Evolutionary conservation across 306 rosid genomes (phyloP).

Genomic region (Begonia peltatifolia): DNA sequence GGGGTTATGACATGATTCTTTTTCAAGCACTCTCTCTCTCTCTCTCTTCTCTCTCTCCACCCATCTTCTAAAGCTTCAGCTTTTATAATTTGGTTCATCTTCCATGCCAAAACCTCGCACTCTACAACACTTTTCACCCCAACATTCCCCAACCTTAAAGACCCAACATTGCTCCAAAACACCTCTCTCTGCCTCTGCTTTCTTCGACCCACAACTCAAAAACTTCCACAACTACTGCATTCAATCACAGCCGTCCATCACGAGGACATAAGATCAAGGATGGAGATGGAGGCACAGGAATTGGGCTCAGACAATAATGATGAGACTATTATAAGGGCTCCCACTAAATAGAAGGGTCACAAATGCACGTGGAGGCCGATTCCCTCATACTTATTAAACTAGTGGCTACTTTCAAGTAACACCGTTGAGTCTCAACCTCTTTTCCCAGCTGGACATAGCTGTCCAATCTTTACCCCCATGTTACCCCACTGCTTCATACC

Average conservation of each 20-base stretch:
- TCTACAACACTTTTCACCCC: neutral
- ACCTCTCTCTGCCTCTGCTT: no score
- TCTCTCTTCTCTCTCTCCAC: constrained; percentile 23
- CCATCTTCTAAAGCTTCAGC: neutral
- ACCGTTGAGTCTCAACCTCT: constrained; percentile 76
- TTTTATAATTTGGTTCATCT: neutral
- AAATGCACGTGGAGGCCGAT: constrained; percentile 77
- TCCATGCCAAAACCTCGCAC: neutral
- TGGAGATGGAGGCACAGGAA: no score
- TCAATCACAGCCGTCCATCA: no score
- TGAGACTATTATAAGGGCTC: constrained; percentile 14
- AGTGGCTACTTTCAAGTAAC: constrained; percentile 68
- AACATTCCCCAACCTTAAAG: neutral
- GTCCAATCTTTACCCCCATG: constrained; percentile 50
- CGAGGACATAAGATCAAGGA: no score
- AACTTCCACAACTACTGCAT: no score
- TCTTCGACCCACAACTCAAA: no score
- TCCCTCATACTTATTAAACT: constrained; percentile 11
- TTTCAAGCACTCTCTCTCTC: constrained; percentile 9
- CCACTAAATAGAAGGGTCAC: constrained; percentile 30
- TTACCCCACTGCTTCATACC: constrained; percentile 25
- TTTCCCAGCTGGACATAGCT: constrained; percentile 75
- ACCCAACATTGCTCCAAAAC: neutral
- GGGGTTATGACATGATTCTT: constrained; percentile 36
- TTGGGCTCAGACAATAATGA: no score